These are phyloP conservation scores for Fusarium ramigenum DNA, from an alignment of 2,329 filamentous ascomycete genomes.

Conservation along the genomic window DNA sequence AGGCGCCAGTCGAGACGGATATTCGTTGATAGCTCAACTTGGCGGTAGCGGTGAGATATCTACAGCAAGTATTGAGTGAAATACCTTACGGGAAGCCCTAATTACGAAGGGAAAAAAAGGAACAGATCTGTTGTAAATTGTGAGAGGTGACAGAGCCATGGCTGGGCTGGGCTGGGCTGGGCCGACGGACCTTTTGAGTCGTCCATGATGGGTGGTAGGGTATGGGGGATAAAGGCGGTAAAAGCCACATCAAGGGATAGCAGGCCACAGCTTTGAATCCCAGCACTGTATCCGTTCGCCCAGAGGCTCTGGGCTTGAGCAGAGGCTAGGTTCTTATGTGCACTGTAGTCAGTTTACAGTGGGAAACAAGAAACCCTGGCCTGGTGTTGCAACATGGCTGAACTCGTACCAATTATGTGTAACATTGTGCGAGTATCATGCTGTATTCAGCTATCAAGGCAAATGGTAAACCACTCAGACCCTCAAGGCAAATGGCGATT, in stretches of 20 bases:
- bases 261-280: not conserved
- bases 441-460: not conserved
- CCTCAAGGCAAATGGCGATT: not conserved
- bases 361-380: not conserved
- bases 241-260: conserved; percentile 13
- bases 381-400: not conserved
- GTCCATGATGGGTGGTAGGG: not conserved
- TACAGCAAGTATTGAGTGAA: not conserved
- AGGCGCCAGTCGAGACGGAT: conserved; percentile 8
- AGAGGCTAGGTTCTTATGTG: not conserved
- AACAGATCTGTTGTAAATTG: not conserved
- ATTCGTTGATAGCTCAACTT: not conserved
- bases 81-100: not conserved
- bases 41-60: conserved; percentile 5
- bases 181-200: conserved; percentile 1
- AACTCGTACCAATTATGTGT: not conserved
- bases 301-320: not conserved
- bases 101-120: not conserved
- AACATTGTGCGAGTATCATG: conserved; percentile 15
- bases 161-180: not conserved
- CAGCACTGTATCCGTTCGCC: not conserved
- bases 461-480: not conserved
- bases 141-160: not conserved
- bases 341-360: not conserved
- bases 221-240: not conserved